Evolutionary conservation across 306 rosid species (phyloP).

Genomic region (Dalbergia oliveri): DNA sequence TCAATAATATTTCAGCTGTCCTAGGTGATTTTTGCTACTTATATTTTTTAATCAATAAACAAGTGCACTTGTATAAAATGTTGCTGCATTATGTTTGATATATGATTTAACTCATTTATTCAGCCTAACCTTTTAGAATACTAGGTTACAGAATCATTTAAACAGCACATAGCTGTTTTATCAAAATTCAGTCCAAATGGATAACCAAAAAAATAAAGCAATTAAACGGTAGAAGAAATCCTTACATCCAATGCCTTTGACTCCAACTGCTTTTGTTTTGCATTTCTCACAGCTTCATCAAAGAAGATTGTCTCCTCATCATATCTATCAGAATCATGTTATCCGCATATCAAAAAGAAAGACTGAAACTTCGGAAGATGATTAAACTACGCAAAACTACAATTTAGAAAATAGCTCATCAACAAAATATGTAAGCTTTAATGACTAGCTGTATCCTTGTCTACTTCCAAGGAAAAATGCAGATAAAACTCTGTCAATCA

Average conservation of each 20-base stretch:
- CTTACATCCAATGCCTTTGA: conserved; percentile 76
- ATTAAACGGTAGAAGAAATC: conserved; percentile 29
- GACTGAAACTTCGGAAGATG: not conserved
- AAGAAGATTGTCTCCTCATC: conserved; percentile 78
- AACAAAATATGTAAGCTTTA: conserved; percentile 12
- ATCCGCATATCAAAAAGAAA: conserved; percentile 30
- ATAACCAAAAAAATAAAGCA: conserved; percentile 20
- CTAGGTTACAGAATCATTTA: not conserved
- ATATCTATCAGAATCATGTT: conserved; percentile 63
- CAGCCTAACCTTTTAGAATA: conserved; percentile 6
- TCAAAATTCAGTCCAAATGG: conserved; percentile 35
- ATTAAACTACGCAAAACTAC: conserved; percentile 25
- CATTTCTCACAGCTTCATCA: conserved; percentile 79
- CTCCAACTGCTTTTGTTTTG: conserved; percentile 73
- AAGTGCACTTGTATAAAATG: conserved; percentile 19
- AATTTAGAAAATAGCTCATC: conserved; percentile 15
- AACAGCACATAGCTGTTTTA: not conserved
- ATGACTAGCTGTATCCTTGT: conserved; percentile 8
- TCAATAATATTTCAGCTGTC: conserved; percentile 30
- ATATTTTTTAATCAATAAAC: conserved; percentile 18
- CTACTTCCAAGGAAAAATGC: conserved; percentile 35
- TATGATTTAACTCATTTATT: not conserved
- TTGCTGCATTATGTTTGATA: not conserved
- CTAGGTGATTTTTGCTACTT: not conserved
- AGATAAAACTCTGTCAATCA: conserved; percentile 22